Evolutionary conservation across 2,329 filamentous ascomycete species (phyloP).

Genomic region (Penicillium polonicum): DNA sequence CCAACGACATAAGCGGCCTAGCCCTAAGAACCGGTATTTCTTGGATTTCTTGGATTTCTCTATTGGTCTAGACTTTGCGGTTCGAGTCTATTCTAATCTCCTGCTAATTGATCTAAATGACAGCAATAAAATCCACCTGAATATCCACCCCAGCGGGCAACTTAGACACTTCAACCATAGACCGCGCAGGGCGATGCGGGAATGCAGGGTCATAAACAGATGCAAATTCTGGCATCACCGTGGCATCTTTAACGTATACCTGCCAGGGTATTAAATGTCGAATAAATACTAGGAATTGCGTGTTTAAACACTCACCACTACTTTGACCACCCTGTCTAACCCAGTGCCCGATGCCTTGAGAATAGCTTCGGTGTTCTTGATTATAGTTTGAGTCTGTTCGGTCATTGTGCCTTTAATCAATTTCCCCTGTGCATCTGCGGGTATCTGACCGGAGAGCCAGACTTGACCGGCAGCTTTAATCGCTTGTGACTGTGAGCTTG

Average conservation of each 20-base stretch:
- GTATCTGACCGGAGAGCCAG: conserved; percentile 69
- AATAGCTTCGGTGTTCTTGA: conserved; percentile 69
- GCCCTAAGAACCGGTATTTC: no score
- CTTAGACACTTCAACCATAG: conserved; percentile 15
- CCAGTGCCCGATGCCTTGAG: conserved; percentile 72
- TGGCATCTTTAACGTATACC: conserved; percentile 19
- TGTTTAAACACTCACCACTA: conserved; percentile 44
- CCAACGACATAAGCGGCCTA: no score
- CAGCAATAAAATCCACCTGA: no score
- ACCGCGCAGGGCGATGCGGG: conserved; percentile 15
- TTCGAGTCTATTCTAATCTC: no score
- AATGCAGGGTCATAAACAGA: conserved; percentile 12
- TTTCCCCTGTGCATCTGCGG: conserved; percentile 57
- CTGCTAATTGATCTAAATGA: no score
- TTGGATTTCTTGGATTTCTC: no score
- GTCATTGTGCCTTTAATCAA: conserved; percentile 47
- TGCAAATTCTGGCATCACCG: conserved; percentile 12
- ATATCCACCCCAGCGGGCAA: conserved; percentile 5
- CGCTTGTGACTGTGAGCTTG: conserved; percentile 29
- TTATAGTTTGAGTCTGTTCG: conserved; percentile 49
- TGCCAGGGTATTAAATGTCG: background rate
- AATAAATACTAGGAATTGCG: background rate
- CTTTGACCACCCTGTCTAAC: conserved; percentile 75
- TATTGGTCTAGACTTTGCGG: no score
- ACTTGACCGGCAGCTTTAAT: conserved; percentile 61